Base-by-base conservation (phyloP, 208 protist genomes). In the Leishmania amazonensis region DNA sequence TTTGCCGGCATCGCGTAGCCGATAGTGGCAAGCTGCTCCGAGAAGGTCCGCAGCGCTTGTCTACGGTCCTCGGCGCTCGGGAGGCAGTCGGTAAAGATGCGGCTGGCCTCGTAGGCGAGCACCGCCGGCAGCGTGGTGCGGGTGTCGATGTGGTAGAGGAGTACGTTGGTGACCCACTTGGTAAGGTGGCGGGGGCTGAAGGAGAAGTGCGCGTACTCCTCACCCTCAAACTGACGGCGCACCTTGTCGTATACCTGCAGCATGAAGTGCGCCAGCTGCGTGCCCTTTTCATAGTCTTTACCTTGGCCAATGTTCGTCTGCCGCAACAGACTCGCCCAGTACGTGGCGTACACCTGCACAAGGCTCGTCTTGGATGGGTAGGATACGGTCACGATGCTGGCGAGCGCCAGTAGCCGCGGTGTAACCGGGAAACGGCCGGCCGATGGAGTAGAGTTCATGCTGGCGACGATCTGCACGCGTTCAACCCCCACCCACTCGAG, bases 171-270 rank as follows among this genome's bases (percentile, higher is more conserved):
- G 24, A 98, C 84, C 95, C 97, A 99, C 64, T 91, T 90, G n/a
- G 98, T 99, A 35, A 99, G 84, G 81, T 99, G 97, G 47, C 98
- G 94, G 9, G 98, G 99, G 76, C 96, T 99, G 88, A 99, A 99
- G 71, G 98, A 78, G 87, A 99, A 99, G 84, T 99, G 98, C 28
- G 94, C 89, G 79, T 98, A 92, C 87, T 97, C 96, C 81, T 99
- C 98, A 19, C 95, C 91, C 54, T 97, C 96, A 85, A 99, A 99
- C 68, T 91, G 87, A 42, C 81, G 75, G 28, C 91, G 83, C 51
- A 99, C 91, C 67, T 93, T 93, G 35, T 99, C 95, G 89, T 98
- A 99, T 40, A 99, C 91, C 64, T 92, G 91, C 42, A 99, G 87
- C 85, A 99, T 96, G 82, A 97, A 97, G 71, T 94, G 79, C 1